phyloP scores from a whole-genome alignment of 1,284 basidiomycete species.

The Malassezia dermatis region DNA sequence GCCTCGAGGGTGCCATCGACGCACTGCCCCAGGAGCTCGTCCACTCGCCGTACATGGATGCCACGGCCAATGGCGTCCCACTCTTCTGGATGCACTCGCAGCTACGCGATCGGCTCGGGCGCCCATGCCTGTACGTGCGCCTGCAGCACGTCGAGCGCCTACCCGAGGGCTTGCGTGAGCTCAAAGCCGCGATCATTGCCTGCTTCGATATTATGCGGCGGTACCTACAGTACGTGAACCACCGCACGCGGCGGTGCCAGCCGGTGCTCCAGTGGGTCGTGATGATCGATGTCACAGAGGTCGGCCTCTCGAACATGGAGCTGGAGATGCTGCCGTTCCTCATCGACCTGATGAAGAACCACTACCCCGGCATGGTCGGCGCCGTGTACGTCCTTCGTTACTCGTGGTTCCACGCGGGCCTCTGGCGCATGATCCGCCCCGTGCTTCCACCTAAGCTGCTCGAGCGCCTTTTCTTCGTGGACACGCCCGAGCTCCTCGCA shows the following conservation, averaged over 20 bases:
- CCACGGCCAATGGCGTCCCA: constrained; percentile 18
- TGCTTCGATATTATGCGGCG: constrained; percentile 40
- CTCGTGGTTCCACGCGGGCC: constrained; percentile 66
- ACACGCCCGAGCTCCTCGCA: constrained; percentile 55
- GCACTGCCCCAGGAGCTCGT: constrained; percentile 10
- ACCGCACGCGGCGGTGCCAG: background rate
- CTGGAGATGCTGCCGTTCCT: constrained; percentile 44
- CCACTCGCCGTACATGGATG: constrained; percentile 15
- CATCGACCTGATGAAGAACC: constrained; percentile 42
- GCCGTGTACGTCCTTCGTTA: constrained; percentile 68
- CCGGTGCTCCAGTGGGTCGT: constrained; percentile 34
- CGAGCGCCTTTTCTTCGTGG: constrained; percentile 64
- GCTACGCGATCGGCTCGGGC: constrained; percentile 34
- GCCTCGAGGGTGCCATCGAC: constrained; percentile 9
- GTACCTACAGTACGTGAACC: constrained; percentile 21
- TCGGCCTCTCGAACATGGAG: constrained; percentile 41
- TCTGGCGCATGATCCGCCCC: constrained; percentile 67
- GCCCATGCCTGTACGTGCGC: constrained; percentile 38
- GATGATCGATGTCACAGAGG: constrained; percentile 27
- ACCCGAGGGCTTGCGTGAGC: constrained; percentile 31
- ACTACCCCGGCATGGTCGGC: constrained; percentile 41
- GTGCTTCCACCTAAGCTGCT: constrained; percentile 61
- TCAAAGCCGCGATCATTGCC: constrained; percentile 43
- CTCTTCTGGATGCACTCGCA: constrained; percentile 41
- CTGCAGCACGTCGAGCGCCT: constrained; percentile 36